These are phyloP conservation scores for Cochlearia excelsa DNA, from an alignment of 345 rosid species.

Conservation along the genomic window DNA sequence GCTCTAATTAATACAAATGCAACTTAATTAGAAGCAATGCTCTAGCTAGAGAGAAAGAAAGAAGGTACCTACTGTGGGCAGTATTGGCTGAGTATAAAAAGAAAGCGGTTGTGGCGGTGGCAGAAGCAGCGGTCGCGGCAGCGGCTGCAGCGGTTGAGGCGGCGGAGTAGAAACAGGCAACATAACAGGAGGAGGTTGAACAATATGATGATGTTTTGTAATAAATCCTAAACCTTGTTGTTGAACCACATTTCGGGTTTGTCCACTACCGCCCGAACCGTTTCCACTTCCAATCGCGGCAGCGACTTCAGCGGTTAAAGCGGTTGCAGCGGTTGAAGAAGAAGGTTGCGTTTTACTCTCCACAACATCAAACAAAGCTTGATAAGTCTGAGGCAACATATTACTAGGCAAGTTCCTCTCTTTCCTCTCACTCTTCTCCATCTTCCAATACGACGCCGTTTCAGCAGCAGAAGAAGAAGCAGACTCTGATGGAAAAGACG, in stretches of 20 bases:
- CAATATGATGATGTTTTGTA: constrained; percentile 36
- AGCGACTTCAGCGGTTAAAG: constrained; percentile 21
- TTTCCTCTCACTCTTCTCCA: constrained; percentile 81
- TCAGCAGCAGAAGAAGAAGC: constrained; percentile 25
- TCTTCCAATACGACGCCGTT: constrained; percentile 58
- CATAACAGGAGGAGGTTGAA: constrained; percentile 38
- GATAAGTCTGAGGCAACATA: constrained; percentile 63
- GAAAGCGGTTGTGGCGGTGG: constrained; percentile 42
- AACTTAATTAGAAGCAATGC: constrained; percentile 17
- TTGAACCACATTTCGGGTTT: constrained; percentile 21
- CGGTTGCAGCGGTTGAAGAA: constrained; percentile 27
- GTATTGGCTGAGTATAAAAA: constrained; percentile 34
- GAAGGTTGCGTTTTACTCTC: constrained; percentile 47
- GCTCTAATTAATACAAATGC: not conserved
- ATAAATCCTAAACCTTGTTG: constrained; percentile 34
- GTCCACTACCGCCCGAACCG: constrained; percentile 29
- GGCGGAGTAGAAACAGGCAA: constrained; percentile 31
- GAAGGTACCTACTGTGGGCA: constrained; percentile 63
- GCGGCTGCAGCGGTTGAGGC: constrained; percentile 26
- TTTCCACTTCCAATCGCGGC: constrained; percentile 26
- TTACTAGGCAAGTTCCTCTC: constrained; percentile 74
- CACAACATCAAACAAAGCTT: constrained; percentile 64
- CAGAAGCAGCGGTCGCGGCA: constrained; percentile 25
- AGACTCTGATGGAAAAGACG: constrained; percentile 29
- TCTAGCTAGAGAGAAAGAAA: constrained; percentile 31